phyloP scores from a whole-genome alignment of 306 rosid genomes.

The Ammopiptanthus mongolicus region DNA sequence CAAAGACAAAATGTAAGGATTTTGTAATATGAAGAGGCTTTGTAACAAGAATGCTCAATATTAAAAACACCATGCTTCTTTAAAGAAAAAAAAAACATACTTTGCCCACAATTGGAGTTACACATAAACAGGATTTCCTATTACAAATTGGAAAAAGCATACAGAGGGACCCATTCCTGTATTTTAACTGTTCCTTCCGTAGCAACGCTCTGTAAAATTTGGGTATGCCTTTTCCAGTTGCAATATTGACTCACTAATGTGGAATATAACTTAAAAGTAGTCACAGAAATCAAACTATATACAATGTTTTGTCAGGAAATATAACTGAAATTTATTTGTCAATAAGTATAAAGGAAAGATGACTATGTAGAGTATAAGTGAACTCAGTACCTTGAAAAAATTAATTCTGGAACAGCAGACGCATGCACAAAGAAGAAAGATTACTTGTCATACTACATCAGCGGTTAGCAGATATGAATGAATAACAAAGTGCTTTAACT shows the following conservation, averaged over 20 bases:
- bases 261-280: background rate
- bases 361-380: background rate
- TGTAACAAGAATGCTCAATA: background rate
- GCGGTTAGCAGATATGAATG: background rate
- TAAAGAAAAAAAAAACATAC: too few relatives aligned
- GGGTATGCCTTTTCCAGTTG: slow-evolving; percentile 9
- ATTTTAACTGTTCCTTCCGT: too few relatives aligned
- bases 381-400: slow-evolving; percentile 65
- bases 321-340: background rate
- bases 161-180: too few relatives aligned
- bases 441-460: slow-evolving; percentile 9
- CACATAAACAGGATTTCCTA: background rate
- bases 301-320: background rate
- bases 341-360: background rate
- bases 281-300: background rate
- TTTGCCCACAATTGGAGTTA: background rate
- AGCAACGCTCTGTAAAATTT: background rate
- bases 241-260: background rate
- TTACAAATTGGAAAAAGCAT: too few relatives aligned
- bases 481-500: background rate
- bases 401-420: slow-evolving; percentile 54
- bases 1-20: background rate
- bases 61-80: background rate
- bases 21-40: background rate
- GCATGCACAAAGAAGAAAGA: slow-evolving; percentile 38